Percentiles rank a stretch among this genome's conserved stretches.
These are phyloP conservation scores for Xylaria venustula DNA, from an alignment of 495 filamentous ascomycete species.

Conservation along the genomic window DNA sequence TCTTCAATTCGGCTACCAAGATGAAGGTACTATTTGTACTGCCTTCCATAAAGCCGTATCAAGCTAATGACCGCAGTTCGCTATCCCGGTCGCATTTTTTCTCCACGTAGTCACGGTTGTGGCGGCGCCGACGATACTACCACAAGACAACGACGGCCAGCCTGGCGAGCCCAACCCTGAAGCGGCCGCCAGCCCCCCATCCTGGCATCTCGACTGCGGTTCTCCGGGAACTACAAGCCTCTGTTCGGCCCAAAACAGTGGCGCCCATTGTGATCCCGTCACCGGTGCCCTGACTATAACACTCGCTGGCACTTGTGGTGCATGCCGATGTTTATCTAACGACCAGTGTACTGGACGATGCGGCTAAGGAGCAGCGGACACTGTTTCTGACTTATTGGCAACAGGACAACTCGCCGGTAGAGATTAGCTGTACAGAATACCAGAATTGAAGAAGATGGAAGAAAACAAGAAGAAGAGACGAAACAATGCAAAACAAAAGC, in stretches of 20 bases:
- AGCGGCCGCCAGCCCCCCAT: constrained; percentile 8
- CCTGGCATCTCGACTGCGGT: constrained; percentile 27
- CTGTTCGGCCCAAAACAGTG: constrained; percentile 25
- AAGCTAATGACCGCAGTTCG: constrained; percentile 1
- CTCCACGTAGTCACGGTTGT: not conserved
- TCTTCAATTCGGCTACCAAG: not conserved
- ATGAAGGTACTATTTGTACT: not conserved
- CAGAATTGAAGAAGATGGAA: no score
- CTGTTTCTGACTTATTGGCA: not conserved
- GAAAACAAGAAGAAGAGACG: no score
- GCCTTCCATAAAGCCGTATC: not conserved
- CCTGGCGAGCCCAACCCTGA: not conserved
- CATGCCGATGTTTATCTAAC: constrained; percentile 16
- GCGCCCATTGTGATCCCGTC: constrained; percentile 27
- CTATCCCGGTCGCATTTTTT: not conserved
- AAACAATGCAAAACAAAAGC: no score
- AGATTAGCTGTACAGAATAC: not conserved
- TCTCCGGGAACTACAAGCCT: constrained; percentile 22
- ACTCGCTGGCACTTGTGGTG: constrained; percentile 21
- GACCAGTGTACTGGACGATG: constrained; percentile 21
- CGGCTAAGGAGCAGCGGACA: constrained; percentile 1
- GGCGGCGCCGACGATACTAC: not conserved
- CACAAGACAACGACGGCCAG: not conserved
- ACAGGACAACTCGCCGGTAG: not conserved
- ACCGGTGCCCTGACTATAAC: constrained; percentile 25